Evolutionary conservation across 305 asterid species (phyloP).

Genomic region (Andrographis paniculata): DNA sequence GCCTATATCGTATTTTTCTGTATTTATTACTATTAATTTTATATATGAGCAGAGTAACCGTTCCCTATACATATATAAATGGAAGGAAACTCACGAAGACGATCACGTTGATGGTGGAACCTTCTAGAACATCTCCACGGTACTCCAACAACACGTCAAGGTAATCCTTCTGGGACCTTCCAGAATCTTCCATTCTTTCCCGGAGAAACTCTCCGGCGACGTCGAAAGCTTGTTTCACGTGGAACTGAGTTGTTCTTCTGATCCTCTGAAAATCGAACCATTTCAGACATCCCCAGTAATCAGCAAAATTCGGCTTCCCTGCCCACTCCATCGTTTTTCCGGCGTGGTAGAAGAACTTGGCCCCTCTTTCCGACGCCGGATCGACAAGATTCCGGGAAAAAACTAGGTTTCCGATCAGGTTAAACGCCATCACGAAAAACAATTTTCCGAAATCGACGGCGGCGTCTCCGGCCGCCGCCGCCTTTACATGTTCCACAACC

Average conservation of each 20-base stretch:
- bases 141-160: constrained; percentile 55
- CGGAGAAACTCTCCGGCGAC: constrained; percentile 41
- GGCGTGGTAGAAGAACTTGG: constrained; percentile 59
- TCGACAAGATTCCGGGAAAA: constrained; percentile 53
- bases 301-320: constrained; percentile 52
- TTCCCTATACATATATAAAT: too few species aligned
- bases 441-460: constrained; percentile 43
- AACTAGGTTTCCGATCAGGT: constrained; percentile 56
- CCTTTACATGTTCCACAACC: constrained; percentile 32
- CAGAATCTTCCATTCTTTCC: constrained; percentile 34
- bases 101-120: constrained; percentile 38
- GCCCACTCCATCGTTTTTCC: constrained; percentile 55
- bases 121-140: constrained; percentile 29
- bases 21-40: too few species aligned
- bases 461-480: not conserved
- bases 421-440: constrained; percentile 64
- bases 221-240: constrained; percentile 42
- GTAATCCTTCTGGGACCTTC: constrained; percentile 39
- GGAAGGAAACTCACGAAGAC: constrained; percentile 39
- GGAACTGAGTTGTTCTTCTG: constrained; percentile 51
- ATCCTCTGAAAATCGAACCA: constrained; percentile 61
- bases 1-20: too few species aligned
- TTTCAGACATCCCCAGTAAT: constrained; percentile 39
- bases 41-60: too few species aligned
- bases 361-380: constrained; percentile 48